Evolutionary conservation across 257 asterid genomes (phyloP).

Genomic region (Mitragyna speciosa): DNA sequence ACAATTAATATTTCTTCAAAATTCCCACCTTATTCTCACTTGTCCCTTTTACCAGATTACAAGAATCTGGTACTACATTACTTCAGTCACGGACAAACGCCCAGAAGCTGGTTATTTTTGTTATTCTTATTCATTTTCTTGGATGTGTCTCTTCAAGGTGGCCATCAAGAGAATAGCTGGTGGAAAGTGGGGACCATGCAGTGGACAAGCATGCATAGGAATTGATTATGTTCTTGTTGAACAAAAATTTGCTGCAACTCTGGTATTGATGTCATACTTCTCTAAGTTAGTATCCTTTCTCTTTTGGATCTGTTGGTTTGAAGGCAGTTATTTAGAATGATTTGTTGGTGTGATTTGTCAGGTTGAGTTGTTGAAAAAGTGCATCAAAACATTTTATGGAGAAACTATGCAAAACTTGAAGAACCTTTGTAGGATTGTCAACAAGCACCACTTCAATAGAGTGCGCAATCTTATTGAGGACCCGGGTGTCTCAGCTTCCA

Average conservation of each 20-base stretch:
- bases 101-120: background rate
- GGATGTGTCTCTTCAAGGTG: conserved; percentile 42
- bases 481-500: conserved; percentile 56
- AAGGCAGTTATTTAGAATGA: background rate
- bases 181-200: conserved; percentile 93
- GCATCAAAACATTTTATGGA: conserved; percentile 61
- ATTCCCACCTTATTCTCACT: background rate
- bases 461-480: conserved; percentile 62
- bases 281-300: background rate
- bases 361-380: conserved; percentile 68
- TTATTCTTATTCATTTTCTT: conserved; percentile 16
- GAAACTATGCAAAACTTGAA: conserved; percentile 52
- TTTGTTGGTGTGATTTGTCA: conserved; percentile 24
- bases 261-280: conserved; percentile 46
- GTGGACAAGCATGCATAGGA: conserved; percentile 97
- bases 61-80: background rate
- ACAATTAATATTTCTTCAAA: background rate
- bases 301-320: background rate
- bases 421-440: conserved; percentile 69
- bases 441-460: conserved; percentile 72
- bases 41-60: background rate
- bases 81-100: background rate
- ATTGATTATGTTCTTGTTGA: conserved; percentile 80
- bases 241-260: conserved; percentile 43
- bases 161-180: conserved; percentile 77